These are phyloP conservation scores for Sporothrix pseudoabietina DNA, from an alignment of 2,329 filamentous ascomycete species.

Conservation along the genomic window DNA sequence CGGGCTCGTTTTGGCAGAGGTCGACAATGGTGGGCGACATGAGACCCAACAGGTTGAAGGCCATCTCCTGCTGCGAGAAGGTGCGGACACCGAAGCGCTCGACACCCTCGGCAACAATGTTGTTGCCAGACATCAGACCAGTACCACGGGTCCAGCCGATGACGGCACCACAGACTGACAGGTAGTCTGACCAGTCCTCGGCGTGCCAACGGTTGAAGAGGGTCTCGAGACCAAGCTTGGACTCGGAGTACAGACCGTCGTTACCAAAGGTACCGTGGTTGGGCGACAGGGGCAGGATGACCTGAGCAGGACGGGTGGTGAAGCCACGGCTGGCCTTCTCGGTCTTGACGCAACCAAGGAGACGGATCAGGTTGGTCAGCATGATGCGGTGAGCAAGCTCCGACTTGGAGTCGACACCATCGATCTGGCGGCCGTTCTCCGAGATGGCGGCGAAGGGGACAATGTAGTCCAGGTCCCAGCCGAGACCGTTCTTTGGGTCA, in stretches of 20 bases:
- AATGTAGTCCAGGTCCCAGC: constrained; percentile 96
- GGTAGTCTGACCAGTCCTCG: constrained; percentile 95
- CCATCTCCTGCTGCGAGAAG: constrained; percentile 99
- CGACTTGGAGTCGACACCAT: constrained; percentile 94
- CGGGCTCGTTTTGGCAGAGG: constrained; percentile 90
- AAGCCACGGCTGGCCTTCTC: constrained; percentile 87
- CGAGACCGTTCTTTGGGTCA: constrained; percentile 90
- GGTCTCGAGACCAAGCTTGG: constrained; percentile 94
- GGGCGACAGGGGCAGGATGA: constrained; percentile 91
- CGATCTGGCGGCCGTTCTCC: constrained; percentile 96
- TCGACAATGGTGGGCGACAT: constrained; percentile 95
- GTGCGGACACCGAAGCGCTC: constrained; percentile 96
- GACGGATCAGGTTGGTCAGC: constrained; percentile 92
- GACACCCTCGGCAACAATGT: constrained; percentile 94
- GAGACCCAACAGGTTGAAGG: constrained; percentile 93
- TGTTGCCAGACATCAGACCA: constrained; percentile 63
- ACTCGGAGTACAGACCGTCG: constrained; percentile 93
- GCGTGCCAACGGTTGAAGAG: constrained; percentile 99
- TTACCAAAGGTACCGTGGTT: constrained; percentile 99
- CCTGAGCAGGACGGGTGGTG: constrained; percentile 93
- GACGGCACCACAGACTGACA: constrained; percentile 96
- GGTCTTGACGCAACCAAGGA: constrained; percentile 85
- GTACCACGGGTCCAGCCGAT: constrained; percentile 99
- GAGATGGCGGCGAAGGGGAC: constrained; percentile 97
- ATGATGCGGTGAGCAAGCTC: constrained; percentile 98